Evolutionary conservation across 129 eudicot genomes (phyloP).

Genomic region (Mikania micrantha): DNA sequence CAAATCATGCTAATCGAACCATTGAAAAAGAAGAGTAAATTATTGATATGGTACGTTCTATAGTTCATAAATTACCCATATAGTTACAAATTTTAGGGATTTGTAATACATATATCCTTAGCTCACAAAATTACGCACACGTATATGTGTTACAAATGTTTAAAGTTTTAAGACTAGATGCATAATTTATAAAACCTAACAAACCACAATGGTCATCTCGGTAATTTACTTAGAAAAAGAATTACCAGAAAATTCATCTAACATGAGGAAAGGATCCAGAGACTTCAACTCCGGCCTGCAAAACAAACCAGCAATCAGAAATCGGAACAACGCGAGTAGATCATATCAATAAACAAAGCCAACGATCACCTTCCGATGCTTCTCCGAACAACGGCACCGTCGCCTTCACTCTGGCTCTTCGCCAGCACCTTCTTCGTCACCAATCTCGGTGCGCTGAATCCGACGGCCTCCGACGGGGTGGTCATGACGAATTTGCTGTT

Average conservation of each 20-base stretch:
- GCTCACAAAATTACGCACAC: no score
- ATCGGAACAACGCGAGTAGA: neutral
- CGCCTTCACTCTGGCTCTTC: constrained; percentile 66
- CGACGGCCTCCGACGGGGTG: constrained; percentile 24
- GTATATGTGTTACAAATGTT: no score
- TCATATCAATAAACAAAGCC: neutral
- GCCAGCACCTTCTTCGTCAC: constrained; percentile 72
- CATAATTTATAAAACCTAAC: no score
- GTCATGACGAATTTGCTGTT: constrained; percentile 31
- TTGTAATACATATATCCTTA: no score
- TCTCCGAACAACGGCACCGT: constrained; percentile 88
- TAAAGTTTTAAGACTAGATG: no score
- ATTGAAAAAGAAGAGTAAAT: no score
- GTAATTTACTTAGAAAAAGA: no score
- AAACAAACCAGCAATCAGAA: constrained; percentile 4
- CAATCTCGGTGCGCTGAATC: constrained; percentile 51
- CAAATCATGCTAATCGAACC: no score
- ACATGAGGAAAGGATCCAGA: constrained; percentile 86
- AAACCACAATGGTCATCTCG: neutral
- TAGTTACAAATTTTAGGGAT: no score
- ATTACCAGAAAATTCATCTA: constrained; percentile 85
- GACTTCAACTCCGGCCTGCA: constrained; percentile 66
- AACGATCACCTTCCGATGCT: constrained; percentile 80
- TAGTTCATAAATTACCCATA: no score
- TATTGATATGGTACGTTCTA: no score